Base-by-base conservation (phyloP, 768 basidiomycete genomes). In the Rubroboletus pulcherrimus region DNA sequence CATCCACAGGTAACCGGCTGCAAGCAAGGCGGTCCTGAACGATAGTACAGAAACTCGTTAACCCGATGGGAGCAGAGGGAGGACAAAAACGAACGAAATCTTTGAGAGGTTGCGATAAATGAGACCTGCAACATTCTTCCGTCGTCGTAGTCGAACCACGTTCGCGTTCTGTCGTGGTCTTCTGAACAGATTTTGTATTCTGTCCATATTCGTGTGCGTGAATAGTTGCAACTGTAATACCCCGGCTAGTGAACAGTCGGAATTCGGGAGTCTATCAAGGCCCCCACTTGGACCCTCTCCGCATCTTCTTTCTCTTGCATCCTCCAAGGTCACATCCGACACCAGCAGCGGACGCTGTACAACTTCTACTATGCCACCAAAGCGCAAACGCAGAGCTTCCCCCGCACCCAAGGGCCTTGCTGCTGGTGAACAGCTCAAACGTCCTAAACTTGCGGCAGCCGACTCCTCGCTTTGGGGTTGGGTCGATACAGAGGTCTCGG, bases 1-100 rank as follows among this genome's bases (percentile, higher is more conserved):
- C 72, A 97, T 81, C 93, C 94, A 98, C n/a, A 82, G 47, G 69
- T 91, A 85, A 12, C 93, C 93, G 5, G 75, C 73, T 26, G 77
- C 50, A 50, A 92, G 79, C 26, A 97, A 72, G 5, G 74, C 42
- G 3, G 79, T 58, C 69, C 91, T 91, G 45, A 24, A 31, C 4
- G 12, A 37, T 17, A 8, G n/a, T 15, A 8, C n/a, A 39, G 55
- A 19, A 44, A 31, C n/a, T 63, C 33, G 53, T 49, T 5, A 50
- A 46, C 37, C 17, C 26, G 35, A 17, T 44, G 49, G 24, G 44
- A 26, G 34, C 3, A 38, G 24, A 21, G 10, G 7, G 9, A 33
- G 17, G 34, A 35, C 39, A 6, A 19, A 4, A 10, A 68, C 70
- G 54, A 46, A 71, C 71, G 62, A 71, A 49, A 73, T 61, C 39